These are phyloP conservation scores for Senna tora DNA, from an alignment of 306 rosid species.

Conservation along the genomic window DNA sequence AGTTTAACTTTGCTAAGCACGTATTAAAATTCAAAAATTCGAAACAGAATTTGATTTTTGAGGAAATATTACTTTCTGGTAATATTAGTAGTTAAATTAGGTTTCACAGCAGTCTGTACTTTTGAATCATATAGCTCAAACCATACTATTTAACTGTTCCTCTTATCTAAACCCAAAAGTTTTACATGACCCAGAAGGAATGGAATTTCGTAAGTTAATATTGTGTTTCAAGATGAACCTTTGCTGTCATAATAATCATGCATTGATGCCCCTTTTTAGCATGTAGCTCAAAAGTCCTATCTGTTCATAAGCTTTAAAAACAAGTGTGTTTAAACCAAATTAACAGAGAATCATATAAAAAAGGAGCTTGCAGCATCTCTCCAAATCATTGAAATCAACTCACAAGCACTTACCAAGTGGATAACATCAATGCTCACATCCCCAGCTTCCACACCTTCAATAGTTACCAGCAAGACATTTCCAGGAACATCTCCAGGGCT, in stretches of 20 bases:
- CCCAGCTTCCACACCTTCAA: conserved; percentile 93
- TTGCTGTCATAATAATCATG: conserved; percentile 4
- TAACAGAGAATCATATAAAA: conserved; percentile 10
- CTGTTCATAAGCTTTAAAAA: neutral
- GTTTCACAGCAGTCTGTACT: neutral
- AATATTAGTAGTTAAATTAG: neutral
- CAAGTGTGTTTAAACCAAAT: conserved; percentile 16
- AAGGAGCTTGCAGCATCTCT: conserved; percentile 21
- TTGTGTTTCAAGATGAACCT: conserved; percentile 14
- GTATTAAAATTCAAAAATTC: neutral
- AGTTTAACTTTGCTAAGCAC: neutral
- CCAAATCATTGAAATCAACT: conserved; percentile 10
- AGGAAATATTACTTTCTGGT: neutral
- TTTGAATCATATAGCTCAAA: neutral
- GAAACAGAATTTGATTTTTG: neutral
- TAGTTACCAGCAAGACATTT: conserved; percentile 87
- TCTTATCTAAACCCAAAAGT: neutral
- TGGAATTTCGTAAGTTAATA: neutral
- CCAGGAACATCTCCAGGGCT: conserved; percentile 96
- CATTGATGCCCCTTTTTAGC: conserved; percentile 10
- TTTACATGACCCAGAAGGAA: neutral
- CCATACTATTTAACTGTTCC: neutral
- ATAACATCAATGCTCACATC: conserved; percentile 95
- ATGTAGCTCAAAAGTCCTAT: conserved; percentile 10
- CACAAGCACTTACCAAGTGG: conserved; percentile 68